Base-by-base conservation (phyloP, 768 basidiomycete species). In the Kwoniella pini region DNA sequence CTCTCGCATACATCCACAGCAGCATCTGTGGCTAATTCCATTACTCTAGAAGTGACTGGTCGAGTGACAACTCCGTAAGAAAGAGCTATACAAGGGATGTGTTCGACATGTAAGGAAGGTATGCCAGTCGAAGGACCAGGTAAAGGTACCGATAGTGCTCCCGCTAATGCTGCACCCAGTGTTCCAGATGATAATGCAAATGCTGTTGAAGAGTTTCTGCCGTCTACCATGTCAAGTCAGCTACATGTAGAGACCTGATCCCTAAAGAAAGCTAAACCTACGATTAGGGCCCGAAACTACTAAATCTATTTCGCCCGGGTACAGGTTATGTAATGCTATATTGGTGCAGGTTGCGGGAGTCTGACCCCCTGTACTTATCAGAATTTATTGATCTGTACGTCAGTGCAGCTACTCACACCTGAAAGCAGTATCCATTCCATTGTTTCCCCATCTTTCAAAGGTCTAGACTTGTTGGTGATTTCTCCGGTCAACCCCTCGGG, bases 371-470 rank as follows among this genome's bases (percentile, higher is more conserved):
- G 52, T 36, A 30, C 9, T 6, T 13, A 49, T 42, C 21, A 19
- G 31, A 30, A 48, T 11, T 3, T 1, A 28, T 28, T 26, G 15
- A 48, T 31, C 43, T 1, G 38, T 19, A n/a, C 48, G n/a, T n/a
- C n/a, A n/a, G n/a, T n/a, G n/a, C n/a, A n/a, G n/a, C n/a, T 12
- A 78, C 83, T 67, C 36, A 78, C 78, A 15, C 89, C 90, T 61
- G 91, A 89, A 5, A 96, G 80, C 24, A 98, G 83, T 57, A 96
- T 86, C 94, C 94, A 98, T 80, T 96, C 91, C 24, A 85, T 88
- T 53, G 87, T 80, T 80, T 94, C 92, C 36, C 85, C 87, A 4
- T 87, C 84, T 71, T 85, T 84, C 50, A 93, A 76, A 4, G 88
- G 86, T 56, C 94, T 82, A 21, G 88, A 81, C 24, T 69, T 70